A percentile compares a stretch with the other conserved stretches of the same genome.
Conservation (phyloP, 352 stramenopile species). For the Pythium biforme region DNA sequence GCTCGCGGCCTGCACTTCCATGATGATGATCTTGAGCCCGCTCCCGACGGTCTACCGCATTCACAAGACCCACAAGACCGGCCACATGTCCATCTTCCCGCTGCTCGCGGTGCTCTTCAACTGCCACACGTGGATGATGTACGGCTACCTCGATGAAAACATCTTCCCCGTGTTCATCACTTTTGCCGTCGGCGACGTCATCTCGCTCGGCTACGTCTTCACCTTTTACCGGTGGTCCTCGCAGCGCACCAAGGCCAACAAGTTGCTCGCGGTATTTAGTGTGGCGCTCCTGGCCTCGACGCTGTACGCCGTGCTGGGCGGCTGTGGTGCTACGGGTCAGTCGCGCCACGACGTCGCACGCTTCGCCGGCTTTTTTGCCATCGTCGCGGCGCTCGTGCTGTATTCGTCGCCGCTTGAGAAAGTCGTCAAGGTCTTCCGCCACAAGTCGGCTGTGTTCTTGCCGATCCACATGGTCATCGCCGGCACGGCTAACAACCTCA, state of each 20-base stretch:
- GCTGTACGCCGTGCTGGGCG: slow-evolving; percentile 41
- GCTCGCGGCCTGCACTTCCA: slow-evolving; percentile 34
- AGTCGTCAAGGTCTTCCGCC: slow-evolving; percentile 43
- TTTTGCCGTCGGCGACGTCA: slow-evolving; percentile 41
- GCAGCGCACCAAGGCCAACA: slow-evolving; percentile 36
- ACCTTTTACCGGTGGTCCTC: slow-evolving; percentile 53
- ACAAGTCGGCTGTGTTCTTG: slow-evolving; percentile 54
- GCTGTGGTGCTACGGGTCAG: slow-evolving; percentile 34
- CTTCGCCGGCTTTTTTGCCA: slow-evolving; percentile 39
- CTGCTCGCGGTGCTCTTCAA: slow-evolving; percentile 48
- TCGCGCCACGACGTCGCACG: slow-evolving; percentile 27
- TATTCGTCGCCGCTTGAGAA: slow-evolving; percentile 62
- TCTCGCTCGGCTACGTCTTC: slow-evolving; percentile 44
- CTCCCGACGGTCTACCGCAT: slow-evolving; percentile 39
- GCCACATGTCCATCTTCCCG: slow-evolving; percentile 50
- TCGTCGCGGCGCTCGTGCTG: slow-evolving; percentile 47
- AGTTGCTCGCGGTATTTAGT: slow-evolving; percentile 23
- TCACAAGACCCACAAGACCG: slow-evolving; percentile 40
- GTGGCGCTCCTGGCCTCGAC: slow-evolving; percentile 21
- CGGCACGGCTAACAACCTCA: slow-evolving; percentile 46
- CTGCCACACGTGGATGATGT: slow-evolving; percentile 47
- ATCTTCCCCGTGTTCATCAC: slow-evolving; percentile 54
- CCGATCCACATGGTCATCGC: slow-evolving; percentile 61
- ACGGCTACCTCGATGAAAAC: slow-evolving; percentile 47
- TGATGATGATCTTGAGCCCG: slow-evolving; percentile 53